Base-by-base conservation (phyloP, 176 grass and related monocot genomes). In the Neostapfia colusana region DNA sequence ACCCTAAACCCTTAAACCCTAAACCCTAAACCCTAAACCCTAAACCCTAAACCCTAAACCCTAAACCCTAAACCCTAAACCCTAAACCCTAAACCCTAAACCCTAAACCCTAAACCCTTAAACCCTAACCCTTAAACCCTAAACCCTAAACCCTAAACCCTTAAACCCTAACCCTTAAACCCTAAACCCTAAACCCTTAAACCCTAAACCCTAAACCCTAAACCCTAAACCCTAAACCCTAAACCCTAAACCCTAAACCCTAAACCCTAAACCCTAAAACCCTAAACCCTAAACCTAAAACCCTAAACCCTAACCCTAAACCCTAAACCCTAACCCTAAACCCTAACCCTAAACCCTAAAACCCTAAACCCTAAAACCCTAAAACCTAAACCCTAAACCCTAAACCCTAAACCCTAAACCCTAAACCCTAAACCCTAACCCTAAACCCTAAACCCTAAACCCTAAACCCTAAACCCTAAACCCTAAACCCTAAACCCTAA, bases 111-210 rank as follows among this genome's bases (percentile, higher is more conserved):
- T 28, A 64, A 77, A 77, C 60, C 74, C 59, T 5, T 62, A 64
- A 77, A 77, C 60, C 74, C 41, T 61, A 63, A 77, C 49, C 43
- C 74, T 58, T 18, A 48, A 64, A 65, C 41, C 74, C 74, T 42
- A 46, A 64, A 78, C 43, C 74, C 74, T 28, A 49, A 78, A 78
- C 23, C 59, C 74, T 13, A 46, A 78, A 77, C 2, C 58, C 74
- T 58, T 77, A 77, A 77, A 65, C 74, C 58, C 59, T 65, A 77
- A 77, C 49, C 74, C 74, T 23, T 65, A 77, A 77, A 50, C 74
- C 74, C 73, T 76, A 76, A 76, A 48, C 73, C 73, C 55, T 76
- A 77, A 77, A 64, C 56, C 74, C 40, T 41, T 78, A 78, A 78
- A 64, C 74, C 74, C 54, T 64, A 78, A 78, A 64, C 74, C 74